Percentiles rank a stretch among this genome's conserved stretches.
Evolutionary conservation across 2,329 filamentous ascomycete species (phyloP).

Genomic region (Lasiodiplodia theobromae): DNA sequence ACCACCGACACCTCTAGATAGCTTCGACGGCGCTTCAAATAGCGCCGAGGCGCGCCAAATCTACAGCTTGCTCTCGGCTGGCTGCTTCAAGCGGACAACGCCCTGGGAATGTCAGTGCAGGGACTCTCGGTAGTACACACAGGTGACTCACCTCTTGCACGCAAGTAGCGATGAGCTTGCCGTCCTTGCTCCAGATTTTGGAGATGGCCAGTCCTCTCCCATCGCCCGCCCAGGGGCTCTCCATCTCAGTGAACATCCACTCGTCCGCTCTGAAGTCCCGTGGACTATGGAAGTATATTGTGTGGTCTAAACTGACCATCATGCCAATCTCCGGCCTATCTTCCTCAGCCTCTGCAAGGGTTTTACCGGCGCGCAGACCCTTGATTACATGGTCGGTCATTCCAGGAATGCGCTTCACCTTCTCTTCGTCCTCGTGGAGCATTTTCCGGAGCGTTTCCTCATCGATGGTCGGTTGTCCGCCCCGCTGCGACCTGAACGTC

Average conservation of each 20-base stretch:
- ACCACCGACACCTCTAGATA: neutral
- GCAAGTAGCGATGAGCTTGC: conserved; percentile 77
- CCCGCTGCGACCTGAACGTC: conserved; percentile 66
- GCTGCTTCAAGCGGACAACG: conserved; percentile 59
- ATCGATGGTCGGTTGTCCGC: conserved; percentile 47
- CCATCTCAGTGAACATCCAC: conserved; percentile 83
- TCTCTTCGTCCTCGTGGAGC: conserved; percentile 53
- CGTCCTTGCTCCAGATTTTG: conserved; percentile 74
- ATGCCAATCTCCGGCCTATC: conserved; percentile 73
- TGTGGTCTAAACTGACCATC: conserved; percentile 83
- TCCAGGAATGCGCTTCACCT: conserved; percentile 50
- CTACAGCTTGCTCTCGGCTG: conserved; percentile 33
- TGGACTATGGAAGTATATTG: conserved; percentile 63
- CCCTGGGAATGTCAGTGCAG: conserved; percentile 51
- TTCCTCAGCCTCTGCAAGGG: conserved; percentile 57
- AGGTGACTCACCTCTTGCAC: conserved; percentile 71
- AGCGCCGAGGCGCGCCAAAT: conserved; percentile 1
- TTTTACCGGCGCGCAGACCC: conserved; percentile 48
- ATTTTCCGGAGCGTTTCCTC: conserved; percentile 54
- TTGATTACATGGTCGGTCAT: conserved; percentile 61
- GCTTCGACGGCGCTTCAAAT: conserved; percentile 9
- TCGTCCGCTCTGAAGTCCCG: conserved; percentile 61
- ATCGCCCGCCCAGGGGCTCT: conserved; percentile 80
- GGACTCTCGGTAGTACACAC: neutral
- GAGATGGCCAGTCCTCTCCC: conserved; percentile 79